Evolutionary conservation across 495 filamentous ascomycete species (phyloP).

Genomic region (Oidiodendron maius): DNA sequence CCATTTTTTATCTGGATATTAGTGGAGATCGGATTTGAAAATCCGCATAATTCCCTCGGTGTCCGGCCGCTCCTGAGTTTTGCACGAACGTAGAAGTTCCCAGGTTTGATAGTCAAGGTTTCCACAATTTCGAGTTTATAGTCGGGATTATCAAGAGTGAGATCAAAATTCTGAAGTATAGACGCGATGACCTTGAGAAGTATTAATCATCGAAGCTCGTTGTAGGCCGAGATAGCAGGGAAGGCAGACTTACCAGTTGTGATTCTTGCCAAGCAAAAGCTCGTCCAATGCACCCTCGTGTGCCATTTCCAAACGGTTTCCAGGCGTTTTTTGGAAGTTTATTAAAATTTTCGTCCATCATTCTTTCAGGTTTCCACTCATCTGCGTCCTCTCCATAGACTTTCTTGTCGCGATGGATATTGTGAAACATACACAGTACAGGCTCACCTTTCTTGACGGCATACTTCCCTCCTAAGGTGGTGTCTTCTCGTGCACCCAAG

Average conservation of each 20-base stretch:
- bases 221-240: constrained; percentile 52
- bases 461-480: constrained; percentile 60
- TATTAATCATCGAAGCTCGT: constrained; percentile 57
- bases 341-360: constrained; percentile 58
- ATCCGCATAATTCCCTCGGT: no score
- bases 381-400: constrained; percentile 58
- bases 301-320: constrained; percentile 68
- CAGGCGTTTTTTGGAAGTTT: constrained; percentile 56
- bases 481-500: constrained; percentile 39
- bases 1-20: constrained; percentile 2
- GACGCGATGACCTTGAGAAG: constrained; percentile 43
- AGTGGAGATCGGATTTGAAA: not conserved
- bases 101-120: no score
- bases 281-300: constrained; percentile 61
- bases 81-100: constrained; percentile 67
- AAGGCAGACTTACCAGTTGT: constrained; percentile 44
- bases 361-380: constrained; percentile 60
- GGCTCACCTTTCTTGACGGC: constrained; percentile 52
- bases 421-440: constrained; percentile 52
- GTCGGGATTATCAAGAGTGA: no score
- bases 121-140: no score
- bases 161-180: constrained; percentile 72
- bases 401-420: constrained; percentile 60
- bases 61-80: constrained; percentile 27
- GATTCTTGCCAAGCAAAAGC: constrained; percentile 65